Conservation (phyloP, 73 alveolate species). For the Breviolum minutum region DNA sequence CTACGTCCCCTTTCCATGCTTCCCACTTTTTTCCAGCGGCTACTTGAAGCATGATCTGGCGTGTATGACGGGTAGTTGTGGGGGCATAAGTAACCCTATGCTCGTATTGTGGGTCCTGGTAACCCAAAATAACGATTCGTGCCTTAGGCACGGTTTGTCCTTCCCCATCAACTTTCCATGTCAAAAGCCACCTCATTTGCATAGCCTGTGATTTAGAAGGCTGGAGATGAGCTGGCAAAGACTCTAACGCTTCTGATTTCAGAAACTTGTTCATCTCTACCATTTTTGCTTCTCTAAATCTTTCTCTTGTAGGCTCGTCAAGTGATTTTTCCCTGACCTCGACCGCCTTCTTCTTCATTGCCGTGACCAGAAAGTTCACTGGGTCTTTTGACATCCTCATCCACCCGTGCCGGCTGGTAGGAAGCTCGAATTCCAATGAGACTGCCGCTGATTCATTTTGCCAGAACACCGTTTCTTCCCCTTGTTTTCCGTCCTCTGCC, state of each 20-base stretch:
- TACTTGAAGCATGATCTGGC: background rate
- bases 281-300: background rate
- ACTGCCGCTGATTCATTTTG: too few species aligned
- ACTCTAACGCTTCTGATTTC: background rate
- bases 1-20: slow-evolving; percentile 7
- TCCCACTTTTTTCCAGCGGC: background rate
- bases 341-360: too few species aligned
- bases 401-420: too few species aligned
- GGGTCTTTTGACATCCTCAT: too few species aligned
- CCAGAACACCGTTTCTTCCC: too few species aligned
- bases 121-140: slow-evolving; percentile 7
- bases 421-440: too few species aligned
- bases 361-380: too few species aligned
- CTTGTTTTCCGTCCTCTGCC: too few species aligned
- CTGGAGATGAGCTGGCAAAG: background rate
- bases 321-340: too few species aligned
- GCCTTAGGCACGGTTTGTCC: background rate
- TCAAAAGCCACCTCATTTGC: slow-evolving; percentile 22
- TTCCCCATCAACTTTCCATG: background rate
- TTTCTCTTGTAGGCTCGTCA: too few species aligned
- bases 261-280: slow-evolving; percentile 7
- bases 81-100: background rate
- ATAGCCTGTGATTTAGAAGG: background rate
- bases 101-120: slow-evolving; percentile 33
- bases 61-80: background rate